phyloP scores from a whole-genome alignment of 2,329 filamentous ascomycete species.

The Colletotrichum endophyticum region DNA sequence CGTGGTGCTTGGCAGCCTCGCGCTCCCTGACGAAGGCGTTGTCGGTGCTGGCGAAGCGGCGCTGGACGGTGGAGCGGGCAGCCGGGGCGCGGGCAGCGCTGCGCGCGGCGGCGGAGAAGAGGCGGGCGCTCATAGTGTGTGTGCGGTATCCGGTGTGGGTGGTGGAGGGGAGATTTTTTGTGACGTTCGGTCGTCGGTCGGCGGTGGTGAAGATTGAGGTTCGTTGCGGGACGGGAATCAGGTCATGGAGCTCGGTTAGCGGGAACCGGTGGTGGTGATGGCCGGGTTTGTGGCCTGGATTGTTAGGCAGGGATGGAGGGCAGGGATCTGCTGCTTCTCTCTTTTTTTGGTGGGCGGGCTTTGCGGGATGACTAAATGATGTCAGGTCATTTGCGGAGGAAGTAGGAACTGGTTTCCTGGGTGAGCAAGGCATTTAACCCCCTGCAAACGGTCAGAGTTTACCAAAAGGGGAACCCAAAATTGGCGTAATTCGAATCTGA shows the following conservation, averaged over 20 bases:
- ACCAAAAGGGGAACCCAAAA: neutral
- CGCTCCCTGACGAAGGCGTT: slow-evolving; percentile 96
- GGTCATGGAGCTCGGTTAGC: slow-evolving; percentile 26
- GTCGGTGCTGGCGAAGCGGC: slow-evolving; percentile 78
- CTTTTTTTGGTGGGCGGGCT: slow-evolving; percentile 3
- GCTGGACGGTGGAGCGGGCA: slow-evolving; percentile 63
- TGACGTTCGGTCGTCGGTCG: slow-evolving; percentile 3
- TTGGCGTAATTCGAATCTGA: rapidly evolving
- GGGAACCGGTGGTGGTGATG: slow-evolving; percentile 1
- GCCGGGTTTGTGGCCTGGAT: slow-evolving; percentile 18
- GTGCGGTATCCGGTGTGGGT: slow-evolving; percentile 19
- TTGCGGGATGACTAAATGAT: slow-evolving; percentile 17
- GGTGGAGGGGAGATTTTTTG: slow-evolving; percentile 8
- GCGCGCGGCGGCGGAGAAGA: slow-evolving; percentile 68
- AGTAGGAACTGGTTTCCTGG: neutral
- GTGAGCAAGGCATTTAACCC: neutral
- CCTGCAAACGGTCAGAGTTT: neutral
- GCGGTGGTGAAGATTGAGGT: slow-evolving; percentile 5
- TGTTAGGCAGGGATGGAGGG: slow-evolving; percentile 1
- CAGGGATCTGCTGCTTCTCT: neutral
- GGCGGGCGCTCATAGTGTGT: slow-evolving; percentile 54
- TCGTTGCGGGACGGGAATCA: slow-evolving; percentile 20
- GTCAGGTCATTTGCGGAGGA: slow-evolving; percentile 14
- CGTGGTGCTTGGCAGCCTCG: slow-evolving; percentile 88
- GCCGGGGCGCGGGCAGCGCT: slow-evolving; percentile 57